phyloP scores from a whole-genome alignment of 306 rosid species.

The Prunus mume region DNA sequence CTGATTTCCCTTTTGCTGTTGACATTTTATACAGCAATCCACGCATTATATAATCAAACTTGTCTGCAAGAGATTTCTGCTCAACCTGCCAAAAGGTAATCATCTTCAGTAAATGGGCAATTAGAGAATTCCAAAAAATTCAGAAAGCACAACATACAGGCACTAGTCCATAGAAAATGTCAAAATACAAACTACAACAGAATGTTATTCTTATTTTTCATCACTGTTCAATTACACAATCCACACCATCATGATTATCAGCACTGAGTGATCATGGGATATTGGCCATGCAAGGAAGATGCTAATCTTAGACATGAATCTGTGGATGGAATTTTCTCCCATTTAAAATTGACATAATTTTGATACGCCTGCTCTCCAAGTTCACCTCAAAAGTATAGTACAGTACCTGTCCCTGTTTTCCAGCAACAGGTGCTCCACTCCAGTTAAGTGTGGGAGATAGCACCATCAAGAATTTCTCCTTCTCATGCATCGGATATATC shows the following conservation, averaged over 20 bases:
- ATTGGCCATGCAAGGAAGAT: background rate
- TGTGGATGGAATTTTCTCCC: background rate
- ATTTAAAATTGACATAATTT: background rate
- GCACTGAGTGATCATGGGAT: background rate
- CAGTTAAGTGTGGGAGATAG: conserved; percentile 68
- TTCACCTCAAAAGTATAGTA: background rate
- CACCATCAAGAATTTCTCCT: conserved; percentile 67
- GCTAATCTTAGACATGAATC: conserved; percentile 5
- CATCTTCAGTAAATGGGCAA: conserved; percentile 19
- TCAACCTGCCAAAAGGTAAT: conserved; percentile 54
- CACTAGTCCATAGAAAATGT: background rate
- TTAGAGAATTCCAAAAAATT: background rate
- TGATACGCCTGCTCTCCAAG: too few species aligned
- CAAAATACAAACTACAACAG: background rate
- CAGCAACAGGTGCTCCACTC: conserved; percentile 30
- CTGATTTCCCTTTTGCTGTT: background rate
- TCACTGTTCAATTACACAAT: background rate
- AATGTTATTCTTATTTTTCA: background rate
- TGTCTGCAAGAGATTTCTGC: conserved; percentile 67
- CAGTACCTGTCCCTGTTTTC: conserved; percentile 45
- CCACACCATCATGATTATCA: too few species aligned
- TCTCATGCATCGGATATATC: conserved; percentile 64
- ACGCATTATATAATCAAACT: conserved; percentile 91
- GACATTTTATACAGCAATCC: conserved; percentile 65
- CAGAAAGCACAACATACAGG: background rate